Percentiles rank a stretch among this genome's conserved stretches.
These are phyloP conservation scores for Sextonia rubra DNA, from an alignment of 164 flowering plant species.

Conservation along the genomic window DNA sequence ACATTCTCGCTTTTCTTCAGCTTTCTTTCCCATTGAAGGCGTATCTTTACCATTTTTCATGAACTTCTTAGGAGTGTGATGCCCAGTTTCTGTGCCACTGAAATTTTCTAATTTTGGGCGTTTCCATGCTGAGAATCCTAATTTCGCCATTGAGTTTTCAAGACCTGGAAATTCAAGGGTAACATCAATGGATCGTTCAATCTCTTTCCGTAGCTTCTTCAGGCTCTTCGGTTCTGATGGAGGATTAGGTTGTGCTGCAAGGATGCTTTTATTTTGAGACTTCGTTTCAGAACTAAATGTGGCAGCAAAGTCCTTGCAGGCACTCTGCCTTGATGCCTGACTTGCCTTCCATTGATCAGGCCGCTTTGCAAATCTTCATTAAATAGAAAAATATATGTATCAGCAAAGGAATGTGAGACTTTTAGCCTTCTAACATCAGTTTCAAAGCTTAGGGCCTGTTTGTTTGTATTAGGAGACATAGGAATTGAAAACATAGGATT, in stretches of 20 bases:
- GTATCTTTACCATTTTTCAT: conserved; percentile 1
- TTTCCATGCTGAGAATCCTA: conserved; percentile 26
- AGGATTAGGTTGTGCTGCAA: conserved; percentile 22
- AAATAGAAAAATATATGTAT: not conserved
- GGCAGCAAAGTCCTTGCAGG: conserved; percentile 49
- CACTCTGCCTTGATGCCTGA: conserved; percentile 58
- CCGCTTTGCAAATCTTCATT: conserved; percentile 45
- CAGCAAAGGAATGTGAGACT: not conserved
- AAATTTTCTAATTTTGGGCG: conserved; percentile 5
- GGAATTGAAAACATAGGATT: too few species aligned
- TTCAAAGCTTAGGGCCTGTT: not conserved
- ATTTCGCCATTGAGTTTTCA: conserved; percentile 20
- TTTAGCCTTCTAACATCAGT: not conserved
- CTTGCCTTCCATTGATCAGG: conserved; percentile 85
- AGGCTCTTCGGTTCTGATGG: conserved; percentile 26
- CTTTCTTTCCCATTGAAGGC: not conserved
- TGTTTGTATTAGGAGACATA: too few species aligned
- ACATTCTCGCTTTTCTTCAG: not conserved
- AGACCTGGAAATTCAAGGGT: conserved; percentile 21
- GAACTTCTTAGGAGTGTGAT: conserved; percentile 14
- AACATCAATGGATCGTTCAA: conserved; percentile 30
- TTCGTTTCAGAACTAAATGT: conserved; percentile 51
- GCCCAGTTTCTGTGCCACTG: conserved; percentile 5
- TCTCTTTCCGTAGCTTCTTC: conserved; percentile 62
- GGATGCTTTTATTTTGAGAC: conserved; percentile 25